phyloP scores from a whole-genome alignment of 2,329 filamentous ascomycete genomes.

The Gyromitra esculenta region DNA sequence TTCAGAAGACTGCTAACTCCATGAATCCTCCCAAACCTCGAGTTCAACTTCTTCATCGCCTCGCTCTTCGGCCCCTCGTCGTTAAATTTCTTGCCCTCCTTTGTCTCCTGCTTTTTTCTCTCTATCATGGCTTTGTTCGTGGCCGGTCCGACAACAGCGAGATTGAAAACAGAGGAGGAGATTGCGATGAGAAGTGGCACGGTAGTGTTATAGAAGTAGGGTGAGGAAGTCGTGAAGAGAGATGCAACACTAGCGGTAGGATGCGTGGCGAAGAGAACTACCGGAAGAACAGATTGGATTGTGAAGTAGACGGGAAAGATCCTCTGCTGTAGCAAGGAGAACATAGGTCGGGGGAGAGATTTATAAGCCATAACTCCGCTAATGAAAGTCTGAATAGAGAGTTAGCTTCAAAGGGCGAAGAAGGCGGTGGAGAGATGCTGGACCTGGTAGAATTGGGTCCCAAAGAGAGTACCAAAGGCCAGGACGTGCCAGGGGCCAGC shows the following conservation, averaged over 20 bases:
- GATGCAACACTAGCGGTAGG: conserved; percentile 66
- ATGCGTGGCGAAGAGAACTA: conserved; percentile 80
- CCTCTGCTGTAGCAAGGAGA: conserved; percentile 79
- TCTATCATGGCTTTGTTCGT: conserved; percentile 75
- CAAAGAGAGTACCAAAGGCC: conserved; percentile 82
- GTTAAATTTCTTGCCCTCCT: conserved; percentile 87
- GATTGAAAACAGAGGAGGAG: conserved; percentile 75
- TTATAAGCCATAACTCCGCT: conserved; percentile 74
- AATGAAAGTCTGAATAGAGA: conserved; percentile 73
- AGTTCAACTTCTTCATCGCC: conserved; percentile 84
- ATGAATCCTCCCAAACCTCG: conserved; percentile 80
- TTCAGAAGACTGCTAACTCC: conserved; percentile 84
- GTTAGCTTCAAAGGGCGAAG: conserved; percentile 13
- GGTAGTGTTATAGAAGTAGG: conserved; percentile 42
- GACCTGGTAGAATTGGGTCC: conserved; percentile 86
- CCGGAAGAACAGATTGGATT: conserved; percentile 79
- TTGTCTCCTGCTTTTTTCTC: conserved; percentile 68
- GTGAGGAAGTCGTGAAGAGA: conserved; percentile 39
- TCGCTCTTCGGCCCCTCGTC: conserved; percentile 80
- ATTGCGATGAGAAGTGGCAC: conserved; percentile 61
- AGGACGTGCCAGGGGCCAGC: conserved; percentile 52
- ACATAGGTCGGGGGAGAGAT: conserved; percentile 79
- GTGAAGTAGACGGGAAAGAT: conserved; percentile 91
- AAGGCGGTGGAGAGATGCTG: conserved; percentile 32
- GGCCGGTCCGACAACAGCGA: conserved; percentile 75